Conservation (phyloP, 495 filamentous ascomycete species). For the Darksidea phi region DNA sequence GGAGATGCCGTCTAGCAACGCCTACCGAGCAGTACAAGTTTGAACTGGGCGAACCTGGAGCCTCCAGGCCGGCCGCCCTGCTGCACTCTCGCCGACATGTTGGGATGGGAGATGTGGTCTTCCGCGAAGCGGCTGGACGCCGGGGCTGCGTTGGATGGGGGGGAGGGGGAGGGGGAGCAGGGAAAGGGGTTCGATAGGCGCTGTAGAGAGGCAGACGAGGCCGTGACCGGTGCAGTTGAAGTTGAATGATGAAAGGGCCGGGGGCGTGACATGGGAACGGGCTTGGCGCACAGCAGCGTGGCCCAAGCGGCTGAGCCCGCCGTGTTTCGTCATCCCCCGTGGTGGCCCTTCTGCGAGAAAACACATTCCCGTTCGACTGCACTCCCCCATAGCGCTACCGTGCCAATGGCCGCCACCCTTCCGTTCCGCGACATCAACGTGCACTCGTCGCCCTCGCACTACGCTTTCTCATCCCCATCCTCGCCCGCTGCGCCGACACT, state of each 20-base stretch:
- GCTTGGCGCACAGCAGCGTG: conserved; percentile 9
- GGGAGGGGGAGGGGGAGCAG: not conserved
- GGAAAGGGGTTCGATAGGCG: not conserved
- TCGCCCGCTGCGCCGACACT: conserved; percentile 83
- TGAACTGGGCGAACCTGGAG: conserved; percentile 93
- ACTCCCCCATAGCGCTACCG: too few species aligned
- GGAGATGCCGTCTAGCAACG: not conserved
- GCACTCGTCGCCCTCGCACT: conserved; percentile 83
- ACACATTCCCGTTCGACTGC: too few species aligned
- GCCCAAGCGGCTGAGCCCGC: not conserved
- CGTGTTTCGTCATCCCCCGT: conserved; percentile 29
- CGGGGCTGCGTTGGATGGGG: conserved; percentile 22
- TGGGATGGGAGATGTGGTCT: conserved; percentile 7
- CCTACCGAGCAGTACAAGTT: conserved; percentile 90
- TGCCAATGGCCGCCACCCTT: conserved; percentile 62
- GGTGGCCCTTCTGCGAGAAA: conserved; percentile 10
- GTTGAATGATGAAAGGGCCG: conserved; percentile 25
- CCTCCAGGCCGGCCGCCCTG: conserved; percentile 72
- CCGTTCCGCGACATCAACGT: conserved; percentile 97
- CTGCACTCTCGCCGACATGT: conserved; percentile 78
- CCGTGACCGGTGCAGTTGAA: not conserved
- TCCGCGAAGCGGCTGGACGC: conserved; percentile 18
- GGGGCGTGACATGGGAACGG: conserved; percentile 11
- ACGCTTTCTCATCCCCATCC: conserved; percentile 95
- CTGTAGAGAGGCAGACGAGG: not conserved